Evolutionary conservation across 805 yeast species (phyloP).

Genomic region (Ogataea wickerhamii): DNA sequence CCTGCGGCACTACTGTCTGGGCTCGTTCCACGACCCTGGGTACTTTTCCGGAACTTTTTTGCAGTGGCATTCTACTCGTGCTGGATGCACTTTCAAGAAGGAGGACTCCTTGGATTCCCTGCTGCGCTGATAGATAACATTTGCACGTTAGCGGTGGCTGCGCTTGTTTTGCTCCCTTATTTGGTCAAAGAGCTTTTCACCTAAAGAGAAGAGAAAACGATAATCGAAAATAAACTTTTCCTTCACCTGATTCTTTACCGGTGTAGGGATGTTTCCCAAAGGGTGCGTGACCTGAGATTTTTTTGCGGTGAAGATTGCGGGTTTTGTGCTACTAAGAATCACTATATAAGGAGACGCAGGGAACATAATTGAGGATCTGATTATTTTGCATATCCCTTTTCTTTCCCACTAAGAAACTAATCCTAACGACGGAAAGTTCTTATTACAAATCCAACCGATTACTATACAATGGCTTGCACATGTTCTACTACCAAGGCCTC

Average conservation of each 20-base stretch:
- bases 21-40: slow-evolving; percentile 66
- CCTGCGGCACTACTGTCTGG: slow-evolving; percentile 88
- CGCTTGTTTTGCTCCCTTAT: slow-evolving; percentile 75
- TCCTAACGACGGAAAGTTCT: too few species aligned
- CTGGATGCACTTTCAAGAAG: slow-evolving; percentile 57
- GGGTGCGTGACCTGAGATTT: background rate
- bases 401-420: background rate
- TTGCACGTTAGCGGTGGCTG: slow-evolving; percentile 68
- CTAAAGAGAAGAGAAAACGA: too few species aligned
- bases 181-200: slow-evolving; percentile 35
- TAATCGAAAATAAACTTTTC: too few species aligned
- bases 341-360: background rate
- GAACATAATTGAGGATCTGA: background rate
- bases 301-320: background rate
- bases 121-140: slow-evolving; percentile 67
- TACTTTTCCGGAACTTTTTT: slow-evolving; percentile 81
- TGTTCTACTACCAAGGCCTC: slow-evolving; percentile 4
- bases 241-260: too few species aligned
- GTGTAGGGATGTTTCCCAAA: too few species aligned
- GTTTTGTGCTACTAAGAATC: background rate
- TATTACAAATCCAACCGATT: too few species aligned
- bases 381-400: background rate
- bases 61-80: slow-evolving; percentile 86
- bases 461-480: slow-evolving; percentile 5
- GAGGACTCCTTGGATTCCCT: slow-evolving; percentile 68